Conservation (phyloP, 305 asterid genomes). For the Coffea humblotiana region DNA sequence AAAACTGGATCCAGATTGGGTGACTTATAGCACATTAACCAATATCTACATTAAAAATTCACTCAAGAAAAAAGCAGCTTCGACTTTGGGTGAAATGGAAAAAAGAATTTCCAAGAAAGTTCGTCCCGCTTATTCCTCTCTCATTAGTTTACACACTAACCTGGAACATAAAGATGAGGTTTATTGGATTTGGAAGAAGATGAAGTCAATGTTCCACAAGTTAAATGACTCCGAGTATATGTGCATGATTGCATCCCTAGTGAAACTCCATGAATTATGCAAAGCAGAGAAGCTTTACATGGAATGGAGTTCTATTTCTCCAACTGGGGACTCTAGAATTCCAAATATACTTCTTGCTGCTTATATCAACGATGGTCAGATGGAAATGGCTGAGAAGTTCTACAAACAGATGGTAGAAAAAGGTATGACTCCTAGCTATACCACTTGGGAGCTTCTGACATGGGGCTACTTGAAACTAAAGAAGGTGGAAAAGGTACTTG, state of each 20-base stretch:
- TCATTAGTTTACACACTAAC: conserved; percentile 67
- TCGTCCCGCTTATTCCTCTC: conserved; percentile 69
- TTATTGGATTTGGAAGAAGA: conserved; percentile 68
- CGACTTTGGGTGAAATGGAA: conserved; percentile 79
- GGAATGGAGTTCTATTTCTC: conserved; percentile 85
- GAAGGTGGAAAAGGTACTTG: conserved; percentile 46
- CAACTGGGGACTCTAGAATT: conserved; percentile 70
- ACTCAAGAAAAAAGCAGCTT: conserved; percentile 60
- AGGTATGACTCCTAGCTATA: conserved; percentile 55
- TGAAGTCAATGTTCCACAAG: conserved; percentile 62
- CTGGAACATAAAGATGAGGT: conserved; percentile 57
- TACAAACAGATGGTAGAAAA: conserved; percentile 48
- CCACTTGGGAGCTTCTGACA: conserved; percentile 88
- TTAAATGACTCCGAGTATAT: conserved; percentile 68
- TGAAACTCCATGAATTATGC: conserved; percentile 55
- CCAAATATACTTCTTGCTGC: conserved; percentile 77
- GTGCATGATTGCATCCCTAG: conserved; percentile 64
- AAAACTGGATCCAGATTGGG: conserved; percentile 75
- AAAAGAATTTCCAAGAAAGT: conserved; percentile 51
- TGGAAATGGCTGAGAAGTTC: conserved; percentile 69
- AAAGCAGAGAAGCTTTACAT: conserved; percentile 69
- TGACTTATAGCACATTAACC: conserved; percentile 80
- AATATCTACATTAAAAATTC: conserved; percentile 72
- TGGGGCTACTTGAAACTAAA: conserved; percentile 67
- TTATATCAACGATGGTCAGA: conserved; percentile 52